A percentile compares a stretch with the other conserved stretches of the same genome.
phyloP scores from a whole-genome alignment of 1,284 basidiomycete species.

The Albatrellus sp. region DNA sequence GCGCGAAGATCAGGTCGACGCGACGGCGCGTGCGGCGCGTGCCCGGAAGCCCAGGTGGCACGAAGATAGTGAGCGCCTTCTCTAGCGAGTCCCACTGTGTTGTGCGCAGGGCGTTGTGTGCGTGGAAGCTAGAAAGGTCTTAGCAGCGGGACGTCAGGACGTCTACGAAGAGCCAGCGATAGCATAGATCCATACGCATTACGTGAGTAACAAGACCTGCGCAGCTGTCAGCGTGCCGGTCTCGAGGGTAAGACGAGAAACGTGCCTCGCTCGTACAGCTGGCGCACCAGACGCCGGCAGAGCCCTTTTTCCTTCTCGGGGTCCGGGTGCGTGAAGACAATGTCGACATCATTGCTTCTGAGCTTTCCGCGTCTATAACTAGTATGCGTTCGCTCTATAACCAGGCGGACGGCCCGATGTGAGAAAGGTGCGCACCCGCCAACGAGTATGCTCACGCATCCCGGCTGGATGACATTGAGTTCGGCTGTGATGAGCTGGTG shows the following conservation, averaged over 20 bases:
- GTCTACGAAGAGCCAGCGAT: background rate
- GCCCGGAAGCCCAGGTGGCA: conserved; percentile 26
- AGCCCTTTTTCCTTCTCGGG: conserved; percentile 34
- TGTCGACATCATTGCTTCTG: conserved; percentile 67
- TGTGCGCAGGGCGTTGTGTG: conserved; percentile 38
- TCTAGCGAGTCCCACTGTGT: conserved; percentile 55
- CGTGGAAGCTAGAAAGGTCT: conserved; percentile 48
- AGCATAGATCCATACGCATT: conserved; percentile 38
- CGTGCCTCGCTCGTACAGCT: conserved; percentile 41
- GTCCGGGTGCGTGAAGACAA: conserved; percentile 62
- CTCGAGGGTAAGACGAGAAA: background rate
- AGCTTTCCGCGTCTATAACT: conserved; percentile 70
- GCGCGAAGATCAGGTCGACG: conserved; percentile 65
- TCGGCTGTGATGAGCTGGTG: conserved; percentile 41
- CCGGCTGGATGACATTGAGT: conserved; percentile 40
- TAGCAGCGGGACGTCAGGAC: conserved; percentile 1
- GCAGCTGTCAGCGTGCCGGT: background rate
- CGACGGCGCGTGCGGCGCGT: conserved; percentile 34
- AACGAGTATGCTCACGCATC: conserved; percentile 53
- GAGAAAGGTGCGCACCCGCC: conserved; percentile 42
- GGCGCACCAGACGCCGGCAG: conserved; percentile 35
- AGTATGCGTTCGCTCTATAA: background rate
- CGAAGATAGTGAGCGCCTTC: conserved; percentile 60
- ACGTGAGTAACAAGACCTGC: conserved; percentile 54
- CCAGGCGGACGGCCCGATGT: background rate